Evolutionary conservation across 1,284 basidiomycete species (phyloP).

Genomic region (Trametes pubescens): DNA sequence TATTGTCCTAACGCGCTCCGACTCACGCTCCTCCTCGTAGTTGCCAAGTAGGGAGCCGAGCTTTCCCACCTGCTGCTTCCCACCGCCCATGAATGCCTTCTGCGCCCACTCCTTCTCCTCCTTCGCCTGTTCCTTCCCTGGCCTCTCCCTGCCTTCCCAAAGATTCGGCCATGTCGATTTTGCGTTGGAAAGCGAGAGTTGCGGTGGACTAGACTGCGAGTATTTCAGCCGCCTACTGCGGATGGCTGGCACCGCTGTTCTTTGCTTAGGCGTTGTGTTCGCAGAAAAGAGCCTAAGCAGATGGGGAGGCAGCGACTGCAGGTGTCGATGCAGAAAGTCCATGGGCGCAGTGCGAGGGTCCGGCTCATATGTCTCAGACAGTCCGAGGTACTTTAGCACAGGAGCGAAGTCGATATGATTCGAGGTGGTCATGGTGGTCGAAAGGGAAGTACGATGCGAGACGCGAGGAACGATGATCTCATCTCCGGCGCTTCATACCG

Average conservation of each 20-base stretch:
- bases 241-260: constrained; percentile 66
- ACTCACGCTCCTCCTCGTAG: constrained; percentile 80
- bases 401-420: constrained; percentile 12
- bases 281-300: constrained; percentile 64
- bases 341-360: constrained; percentile 60
- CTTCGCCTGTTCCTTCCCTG: constrained; percentile 58
- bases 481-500: not conserved
- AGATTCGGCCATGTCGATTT: constrained; percentile 67
- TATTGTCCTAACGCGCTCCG: constrained; percentile 60
- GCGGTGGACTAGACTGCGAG: constrained; percentile 57
- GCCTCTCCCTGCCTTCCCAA: constrained; percentile 61
- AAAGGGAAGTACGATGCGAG: not conserved
- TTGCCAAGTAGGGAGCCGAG: constrained; percentile 68
- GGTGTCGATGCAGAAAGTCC: constrained; percentile 65
- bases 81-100: constrained; percentile 57
- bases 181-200: constrained; percentile 61
- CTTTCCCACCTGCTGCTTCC: constrained; percentile 69
- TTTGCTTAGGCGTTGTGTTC: constrained; percentile 71
- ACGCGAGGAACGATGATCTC: constrained; percentile 4
- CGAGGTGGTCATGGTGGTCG: constrained; percentile 30
- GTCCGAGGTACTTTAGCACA: constrained; percentile 68
- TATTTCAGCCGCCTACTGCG: constrained; percentile 76
- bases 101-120: constrained; percentile 78
- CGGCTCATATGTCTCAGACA: constrained; percentile 64
- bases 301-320: constrained; percentile 73